Percentiles rank a stretch among this genome's conserved stretches.
Evolutionary conservation across 2,329 filamentous ascomycete genomes (phyloP).

Genomic region (Fusarium oligoseptatum): DNA sequence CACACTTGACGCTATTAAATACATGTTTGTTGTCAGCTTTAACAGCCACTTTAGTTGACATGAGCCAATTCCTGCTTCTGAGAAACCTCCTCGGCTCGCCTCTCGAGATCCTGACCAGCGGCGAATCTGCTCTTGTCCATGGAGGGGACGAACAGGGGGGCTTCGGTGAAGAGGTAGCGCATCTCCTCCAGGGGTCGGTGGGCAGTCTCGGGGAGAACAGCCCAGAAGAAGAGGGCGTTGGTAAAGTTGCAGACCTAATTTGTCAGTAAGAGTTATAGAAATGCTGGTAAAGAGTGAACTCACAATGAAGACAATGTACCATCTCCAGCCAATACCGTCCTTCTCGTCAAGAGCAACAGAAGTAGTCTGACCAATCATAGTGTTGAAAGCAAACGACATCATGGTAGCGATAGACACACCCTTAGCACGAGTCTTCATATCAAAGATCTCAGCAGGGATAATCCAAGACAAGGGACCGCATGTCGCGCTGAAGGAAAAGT

Average conservation of each 20-base stretch:
- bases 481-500: constrained; percentile 80
- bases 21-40: neutral
- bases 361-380: constrained; percentile 76
- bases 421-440: constrained; percentile 80
- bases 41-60: neutral
- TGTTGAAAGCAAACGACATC: constrained; percentile 81
- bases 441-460: constrained; percentile 80
- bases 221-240: constrained; percentile 67
- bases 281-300: neutral
- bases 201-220: constrained; percentile 75
- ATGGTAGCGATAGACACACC: constrained; percentile 82
- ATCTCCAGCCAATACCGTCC: constrained; percentile 60
- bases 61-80: constrained; percentile 31
- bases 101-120: constrained; percentile 27
- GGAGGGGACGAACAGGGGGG: constrained; percentile 70
- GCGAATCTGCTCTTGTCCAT: constrained; percentile 59
- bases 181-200: constrained; percentile 76
- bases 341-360: constrained; percentile 63
- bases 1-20: neutral
- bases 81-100: constrained; percentile 26
- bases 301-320: constrained; percentile 62
- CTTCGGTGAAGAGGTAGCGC: constrained; percentile 75
- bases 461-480: constrained; percentile 75
- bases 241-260: constrained; percentile 67
- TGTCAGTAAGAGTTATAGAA: neutral